phyloP scores from a whole-genome alignment of 805 yeast species.

The Metschnikowia sp. region DNA sequence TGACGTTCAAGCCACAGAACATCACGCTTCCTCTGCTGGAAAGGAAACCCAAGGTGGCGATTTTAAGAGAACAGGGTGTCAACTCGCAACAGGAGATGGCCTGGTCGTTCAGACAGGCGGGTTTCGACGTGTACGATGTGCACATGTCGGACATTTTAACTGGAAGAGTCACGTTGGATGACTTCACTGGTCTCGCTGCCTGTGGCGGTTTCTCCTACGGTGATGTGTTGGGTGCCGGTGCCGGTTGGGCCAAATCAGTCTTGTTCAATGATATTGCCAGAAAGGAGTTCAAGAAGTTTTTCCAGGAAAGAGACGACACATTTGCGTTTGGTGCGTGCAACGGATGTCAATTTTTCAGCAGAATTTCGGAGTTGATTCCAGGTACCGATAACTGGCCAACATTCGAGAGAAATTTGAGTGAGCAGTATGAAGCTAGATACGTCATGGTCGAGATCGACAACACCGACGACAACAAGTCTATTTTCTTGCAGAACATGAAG shows the following conservation, averaged over 20 bases:
- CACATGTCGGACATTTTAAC: conserved; percentile 90
- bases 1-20: conserved; percentile 64
- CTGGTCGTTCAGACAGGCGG: conserved; percentile 92
- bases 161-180: conserved; percentile 68
- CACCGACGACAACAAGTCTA: conserved; percentile 47
- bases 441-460: conserved; percentile 75
- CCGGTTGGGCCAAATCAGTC: conserved; percentile 98
- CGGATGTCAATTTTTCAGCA: conserved; percentile 94
- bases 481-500: conserved; percentile 85
- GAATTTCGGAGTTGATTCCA: conserved; percentile 82
- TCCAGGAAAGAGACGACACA: conserved; percentile 83
- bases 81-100: conserved; percentile 99
- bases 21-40: conserved; percentile 34
- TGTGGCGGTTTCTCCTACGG: conserved; percentile 99
- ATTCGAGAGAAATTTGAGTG: conserved; percentile 85
- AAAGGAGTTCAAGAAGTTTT: conserved; percentile 72
- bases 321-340: conserved; percentile 98
- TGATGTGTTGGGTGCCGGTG: conserved; percentile 97
- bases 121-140: conserved; percentile 89
- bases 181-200: conserved; percentile 91
- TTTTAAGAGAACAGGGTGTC: conserved; percentile 96
- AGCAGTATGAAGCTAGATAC: conserved; percentile 95
- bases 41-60: conserved; percentile 83
- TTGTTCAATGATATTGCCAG: conserved; percentile 77
- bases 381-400: conserved; percentile 96